A percentile compares a stretch with the other conserved stretches of the same genome.
Conservation (phyloP, 2,329 filamentous ascomycete genomes). For the Dactylellina drechsleri region DNA sequence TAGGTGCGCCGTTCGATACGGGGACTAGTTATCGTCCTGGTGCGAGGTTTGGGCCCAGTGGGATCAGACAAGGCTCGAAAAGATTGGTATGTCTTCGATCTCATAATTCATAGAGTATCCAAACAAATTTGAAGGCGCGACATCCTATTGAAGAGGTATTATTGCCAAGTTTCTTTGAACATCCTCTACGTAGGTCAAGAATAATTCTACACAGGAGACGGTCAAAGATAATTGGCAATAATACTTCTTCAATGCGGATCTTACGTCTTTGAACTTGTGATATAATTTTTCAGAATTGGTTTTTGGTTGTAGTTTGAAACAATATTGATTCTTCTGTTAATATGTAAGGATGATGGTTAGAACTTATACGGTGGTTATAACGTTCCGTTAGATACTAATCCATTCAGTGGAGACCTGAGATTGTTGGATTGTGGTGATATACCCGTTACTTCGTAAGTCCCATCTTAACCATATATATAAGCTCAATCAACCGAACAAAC, state of each 20-base stretch:
- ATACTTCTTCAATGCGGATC: no score
- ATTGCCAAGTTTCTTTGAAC: no score
- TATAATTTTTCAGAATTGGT: no score
- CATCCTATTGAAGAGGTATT: no score
- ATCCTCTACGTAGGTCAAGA: no score
- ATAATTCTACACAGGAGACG: no score
- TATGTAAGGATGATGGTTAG: not conserved
- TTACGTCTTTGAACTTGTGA: no score
- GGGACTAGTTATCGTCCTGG: conserved; percentile 86
- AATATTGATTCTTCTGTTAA: not conserved
- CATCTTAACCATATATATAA: not conserved
- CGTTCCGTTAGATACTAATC: conserved; percentile 80
- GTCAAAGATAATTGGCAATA: no score
- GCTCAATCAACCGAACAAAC: not conserved
- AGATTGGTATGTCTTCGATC: conserved; percentile 55
- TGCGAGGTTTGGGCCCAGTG: conserved; percentile 83
- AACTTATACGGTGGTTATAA: conserved; percentile 81
- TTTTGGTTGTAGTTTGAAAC: not conserved
- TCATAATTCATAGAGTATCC: not conserved
- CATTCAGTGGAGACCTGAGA: conserved; percentile 82
- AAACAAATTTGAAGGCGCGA: not conserved
- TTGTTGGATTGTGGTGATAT: conserved; percentile 86
- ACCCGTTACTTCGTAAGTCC: conserved; percentile 77
- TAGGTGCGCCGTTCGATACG: conserved; percentile 85
- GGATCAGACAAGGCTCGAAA: conserved; percentile 83